Percentiles rank a stretch among this genome's conserved stretches.
Conservation (phyloP, 1,284 basidiomycete genomes). For the Cryptococcus wingfieldii region DNA sequence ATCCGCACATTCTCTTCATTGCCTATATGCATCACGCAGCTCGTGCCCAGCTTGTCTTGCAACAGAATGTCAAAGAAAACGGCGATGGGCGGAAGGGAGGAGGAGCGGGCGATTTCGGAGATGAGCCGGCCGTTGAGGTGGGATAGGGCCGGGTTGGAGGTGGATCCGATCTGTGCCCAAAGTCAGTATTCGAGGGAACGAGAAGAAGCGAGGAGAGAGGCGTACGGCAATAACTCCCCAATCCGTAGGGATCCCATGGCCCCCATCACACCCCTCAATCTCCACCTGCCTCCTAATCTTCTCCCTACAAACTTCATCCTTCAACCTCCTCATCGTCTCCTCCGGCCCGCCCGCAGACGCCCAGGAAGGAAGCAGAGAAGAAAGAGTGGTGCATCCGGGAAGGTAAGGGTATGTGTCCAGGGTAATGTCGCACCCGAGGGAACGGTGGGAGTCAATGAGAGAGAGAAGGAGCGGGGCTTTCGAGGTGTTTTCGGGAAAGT, state of each 20-base stretch:
- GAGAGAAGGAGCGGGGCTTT: conserved; percentile 32
- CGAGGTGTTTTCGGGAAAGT: conserved; percentile 44
- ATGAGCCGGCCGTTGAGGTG: conserved; percentile 24
- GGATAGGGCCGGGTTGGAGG: conserved; percentile 20
- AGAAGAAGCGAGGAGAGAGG: not conserved
- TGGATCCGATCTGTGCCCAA: conserved; percentile 27
- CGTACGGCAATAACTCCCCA: conserved; percentile 43
- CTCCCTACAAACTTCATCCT: conserved; percentile 26
- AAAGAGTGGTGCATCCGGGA: conserved; percentile 44
- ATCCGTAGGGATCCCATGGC: conserved; percentile 44
- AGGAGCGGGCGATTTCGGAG: conserved; percentile 18
- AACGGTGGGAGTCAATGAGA: conserved; percentile 31
- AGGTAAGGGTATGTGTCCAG: conserved; percentile 48
- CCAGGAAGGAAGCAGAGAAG: conserved; percentile 41
- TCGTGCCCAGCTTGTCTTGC: conserved; percentile 40
- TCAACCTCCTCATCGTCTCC: conserved; percentile 32
- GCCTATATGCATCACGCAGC: conserved; percentile 44
- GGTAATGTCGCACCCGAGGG: conserved; percentile 31
- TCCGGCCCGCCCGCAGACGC: conserved; percentile 37
- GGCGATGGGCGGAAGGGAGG: conserved; percentile 19
- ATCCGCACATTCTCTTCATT: conserved; percentile 45
- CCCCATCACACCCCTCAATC: conserved; percentile 43
- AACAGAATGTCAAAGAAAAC: conserved; percentile 39
- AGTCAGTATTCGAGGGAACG: not conserved
- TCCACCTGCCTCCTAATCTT: conserved; percentile 41